A percentile compares a stretch with the other conserved stretches of the same genome.
phyloP scores from a whole-genome alignment of 805 yeast species.

The Myxozyma neglecta region DNA sequence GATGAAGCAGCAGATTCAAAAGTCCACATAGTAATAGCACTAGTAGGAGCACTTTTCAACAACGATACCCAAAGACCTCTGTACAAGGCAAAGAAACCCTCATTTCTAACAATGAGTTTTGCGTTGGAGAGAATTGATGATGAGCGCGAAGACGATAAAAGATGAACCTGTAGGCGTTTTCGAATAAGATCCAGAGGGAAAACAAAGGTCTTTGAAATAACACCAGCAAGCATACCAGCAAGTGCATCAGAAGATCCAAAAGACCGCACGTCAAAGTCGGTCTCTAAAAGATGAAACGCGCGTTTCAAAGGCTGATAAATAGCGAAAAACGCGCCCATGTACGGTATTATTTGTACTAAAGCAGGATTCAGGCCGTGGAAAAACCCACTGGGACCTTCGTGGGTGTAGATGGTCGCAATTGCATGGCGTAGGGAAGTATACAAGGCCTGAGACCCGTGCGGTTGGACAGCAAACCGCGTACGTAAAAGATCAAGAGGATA shows the following conservation, averaged over 20 bases:
- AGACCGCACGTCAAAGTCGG: neutral
- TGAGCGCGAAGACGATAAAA: conserved; percentile 23
- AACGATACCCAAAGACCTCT: conserved; percentile 72
- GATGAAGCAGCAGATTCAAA: conserved; percentile 49
- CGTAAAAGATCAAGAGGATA: conserved; percentile 91
- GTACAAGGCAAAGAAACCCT: conserved; percentile 70
- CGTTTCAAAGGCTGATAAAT: conserved; percentile 30
- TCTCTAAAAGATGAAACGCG: neutral
- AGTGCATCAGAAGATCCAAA: conserved; percentile 47
- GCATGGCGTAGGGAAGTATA: conserved; percentile 39
- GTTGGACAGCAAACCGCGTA: conserved; percentile 78
- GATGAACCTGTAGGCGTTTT: conserved; percentile 69
- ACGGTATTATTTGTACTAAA: conserved; percentile 62
- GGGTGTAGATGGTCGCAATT: conserved; percentile 39
- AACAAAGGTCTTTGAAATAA: conserved; percentile 65
- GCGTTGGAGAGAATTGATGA: conserved; percentile 40
- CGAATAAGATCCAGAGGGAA: conserved; percentile 87
- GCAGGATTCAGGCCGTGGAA: conserved; percentile 53
- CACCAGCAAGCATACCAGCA: conserved; percentile 77
- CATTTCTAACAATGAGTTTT: conserved; percentile 47
- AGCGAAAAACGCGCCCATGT: conserved; percentile 65
- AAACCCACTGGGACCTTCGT: conserved; percentile 51
- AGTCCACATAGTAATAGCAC: conserved; percentile 64
- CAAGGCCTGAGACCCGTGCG: conserved; percentile 27
- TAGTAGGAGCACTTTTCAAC: conserved; percentile 71